phyloP scores from a whole-genome alignment of 768 basidiomycete species.

The Daedaleopsis nitida region DNA sequence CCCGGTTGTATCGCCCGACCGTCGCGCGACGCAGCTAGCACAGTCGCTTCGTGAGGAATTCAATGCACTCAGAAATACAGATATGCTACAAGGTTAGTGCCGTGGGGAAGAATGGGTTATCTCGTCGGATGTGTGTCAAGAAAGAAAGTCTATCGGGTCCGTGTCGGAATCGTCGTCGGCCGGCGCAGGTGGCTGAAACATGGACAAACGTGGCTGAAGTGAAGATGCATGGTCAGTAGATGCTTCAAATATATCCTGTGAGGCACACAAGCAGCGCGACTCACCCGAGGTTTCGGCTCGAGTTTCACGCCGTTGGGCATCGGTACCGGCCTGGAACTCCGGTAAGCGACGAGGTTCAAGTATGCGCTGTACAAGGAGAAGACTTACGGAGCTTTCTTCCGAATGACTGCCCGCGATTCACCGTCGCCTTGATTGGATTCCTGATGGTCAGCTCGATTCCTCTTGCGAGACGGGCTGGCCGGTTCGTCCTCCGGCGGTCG shows the following conservation, averaged over 20 bases:
- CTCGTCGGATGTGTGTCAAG: neutral
- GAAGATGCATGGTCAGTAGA: neutral
- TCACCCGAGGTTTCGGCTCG: slow-evolving; percentile 2
- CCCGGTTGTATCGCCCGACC: neutral
- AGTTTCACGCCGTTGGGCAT: slow-evolving; percentile 1
- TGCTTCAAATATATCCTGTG: neutral
- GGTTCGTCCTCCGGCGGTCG: neutral
- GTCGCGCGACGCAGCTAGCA: neutral
- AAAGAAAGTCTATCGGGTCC: slow-evolving; percentile 9
- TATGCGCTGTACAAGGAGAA: too few species aligned
- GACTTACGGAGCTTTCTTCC: neutral
- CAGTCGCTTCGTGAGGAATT: too few species aligned
- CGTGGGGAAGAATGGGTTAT: neutral
- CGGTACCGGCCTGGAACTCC: neutral
- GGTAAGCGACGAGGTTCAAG: neutral
- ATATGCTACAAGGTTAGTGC: neutral
- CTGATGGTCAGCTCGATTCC: neutral
- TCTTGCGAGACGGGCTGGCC: neutral
- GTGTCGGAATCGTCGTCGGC: neutral
- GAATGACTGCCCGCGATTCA: neutral
- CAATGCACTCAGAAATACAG: neutral
- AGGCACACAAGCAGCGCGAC: neutral
- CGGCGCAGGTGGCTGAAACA: neutral
- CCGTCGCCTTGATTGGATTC: neutral
- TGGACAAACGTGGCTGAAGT: neutral